A percentile compares a stretch with the other conserved stretches of the same genome.
Evolutionary conservation across 352 stramenopile species (phyloP).

Genomic region (Globisporangium yorkense): DNA sequence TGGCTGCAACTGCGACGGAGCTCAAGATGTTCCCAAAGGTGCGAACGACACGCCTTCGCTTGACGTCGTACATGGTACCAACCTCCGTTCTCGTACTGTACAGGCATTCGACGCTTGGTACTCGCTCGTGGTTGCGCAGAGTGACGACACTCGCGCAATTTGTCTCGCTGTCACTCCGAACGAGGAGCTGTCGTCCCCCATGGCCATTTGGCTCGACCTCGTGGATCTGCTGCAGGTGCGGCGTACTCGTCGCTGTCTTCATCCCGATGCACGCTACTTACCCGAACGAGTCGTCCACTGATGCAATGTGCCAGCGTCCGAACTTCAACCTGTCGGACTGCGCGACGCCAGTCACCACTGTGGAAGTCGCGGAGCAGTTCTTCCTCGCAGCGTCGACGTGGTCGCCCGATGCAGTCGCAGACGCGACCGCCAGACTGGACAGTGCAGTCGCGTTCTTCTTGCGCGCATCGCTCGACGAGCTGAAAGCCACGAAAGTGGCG

Average conservation of each 20-base stretch:
- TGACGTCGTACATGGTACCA: neutral
- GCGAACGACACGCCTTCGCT: neutral
- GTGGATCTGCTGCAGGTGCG: conserved; percentile 70
- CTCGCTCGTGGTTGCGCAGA: conserved; percentile 38
- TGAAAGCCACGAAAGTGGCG: conserved; percentile 28
- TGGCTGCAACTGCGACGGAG: conserved; percentile 43
- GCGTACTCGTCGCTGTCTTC: too few species aligned
- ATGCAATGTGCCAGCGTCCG: conserved; percentile 23
- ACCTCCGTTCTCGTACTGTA: neutral
- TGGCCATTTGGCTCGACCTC: conserved; percentile 73
- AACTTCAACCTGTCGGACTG: conserved; percentile 56
- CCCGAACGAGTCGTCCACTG: neutral
- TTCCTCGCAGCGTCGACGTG: conserved; percentile 27
- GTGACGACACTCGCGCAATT: conserved; percentile 21
- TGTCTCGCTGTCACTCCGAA: conserved; percentile 48
- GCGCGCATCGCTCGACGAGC: conserved; percentile 47
- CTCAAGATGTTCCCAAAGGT: conserved; percentile 53
- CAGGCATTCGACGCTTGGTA: conserved; percentile 80
- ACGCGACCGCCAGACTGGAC: conserved; percentile 31
- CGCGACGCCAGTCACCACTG: conserved; percentile 21
- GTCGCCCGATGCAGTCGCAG: conserved; percentile 12
- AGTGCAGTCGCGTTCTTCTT: conserved; percentile 60
- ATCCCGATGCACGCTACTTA: too few species aligned
- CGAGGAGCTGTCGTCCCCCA: conserved; percentile 44
- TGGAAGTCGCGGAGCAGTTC: conserved; percentile 40